Evolutionary conservation across 1,139 yeast species (phyloP).

Genomic region (Candida glucosophila): DNA sequence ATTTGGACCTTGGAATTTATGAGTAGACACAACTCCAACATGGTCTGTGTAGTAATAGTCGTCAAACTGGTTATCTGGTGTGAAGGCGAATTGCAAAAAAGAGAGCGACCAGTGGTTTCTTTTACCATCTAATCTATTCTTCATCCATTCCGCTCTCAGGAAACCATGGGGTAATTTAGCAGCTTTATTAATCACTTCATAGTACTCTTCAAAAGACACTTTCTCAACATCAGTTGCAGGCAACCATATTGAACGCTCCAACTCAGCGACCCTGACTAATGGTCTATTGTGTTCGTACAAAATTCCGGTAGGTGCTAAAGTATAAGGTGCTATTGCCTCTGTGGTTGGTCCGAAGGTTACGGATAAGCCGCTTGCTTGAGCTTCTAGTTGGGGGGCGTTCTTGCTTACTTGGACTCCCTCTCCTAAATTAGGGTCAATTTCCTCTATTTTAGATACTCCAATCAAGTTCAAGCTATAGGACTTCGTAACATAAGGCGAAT

Average conservation of each 20-base stretch:
- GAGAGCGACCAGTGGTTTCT: constrained; percentile 42
- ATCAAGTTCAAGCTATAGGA: constrained; percentile 40
- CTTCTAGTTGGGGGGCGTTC: constrained; percentile 19
- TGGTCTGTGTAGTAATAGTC: constrained; percentile 73
- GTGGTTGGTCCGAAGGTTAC: constrained; percentile 53
- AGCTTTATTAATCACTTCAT: constrained; percentile 70
- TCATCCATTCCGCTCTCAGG: constrained; percentile 71
- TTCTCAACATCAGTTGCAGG: constrained; percentile 34
- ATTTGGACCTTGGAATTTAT: constrained; percentile 38
- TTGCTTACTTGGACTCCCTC: constrained; percentile 9
- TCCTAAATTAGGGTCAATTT: constrained; percentile 25
- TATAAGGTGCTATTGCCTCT: constrained; percentile 34
- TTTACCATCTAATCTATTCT: constrained; percentile 34
- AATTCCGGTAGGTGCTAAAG: constrained; percentile 42
- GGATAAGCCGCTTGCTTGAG: constrained; percentile 24
- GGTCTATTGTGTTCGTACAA: constrained; percentile 65
- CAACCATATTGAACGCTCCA: constrained; percentile 72
- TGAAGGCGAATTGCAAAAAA: constrained; percentile 48
- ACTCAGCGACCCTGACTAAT: constrained; percentile 46
- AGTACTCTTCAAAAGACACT: constrained; percentile 67
- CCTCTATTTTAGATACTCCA: constrained; percentile 43
- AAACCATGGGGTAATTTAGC: constrained; percentile 64
- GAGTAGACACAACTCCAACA: constrained; percentile 93
- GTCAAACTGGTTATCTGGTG: constrained; percentile 38
- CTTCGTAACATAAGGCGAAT: constrained; percentile 55